These are phyloP conservation scores for Panus rudis DNA, from an alignment of 768 basidiomycete species.

Conservation along the genomic window DNA sequence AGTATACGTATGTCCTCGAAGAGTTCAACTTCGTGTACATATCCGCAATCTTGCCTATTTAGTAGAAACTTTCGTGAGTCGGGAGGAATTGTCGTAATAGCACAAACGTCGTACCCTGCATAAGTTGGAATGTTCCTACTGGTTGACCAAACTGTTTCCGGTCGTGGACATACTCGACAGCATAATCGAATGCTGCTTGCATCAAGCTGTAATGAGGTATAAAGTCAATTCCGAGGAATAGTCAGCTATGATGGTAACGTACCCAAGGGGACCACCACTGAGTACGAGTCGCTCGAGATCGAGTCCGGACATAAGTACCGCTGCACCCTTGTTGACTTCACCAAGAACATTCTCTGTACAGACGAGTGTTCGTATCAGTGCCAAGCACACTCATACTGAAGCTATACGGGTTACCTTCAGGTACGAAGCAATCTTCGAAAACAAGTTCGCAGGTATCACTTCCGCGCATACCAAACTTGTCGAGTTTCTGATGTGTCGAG, in stretches of 20 bases:
- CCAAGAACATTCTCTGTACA: slow-evolving; percentile 77
- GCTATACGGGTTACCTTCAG: slow-evolving; percentile 53
- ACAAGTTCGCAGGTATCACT: slow-evolving; percentile 92
- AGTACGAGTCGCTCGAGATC: slow-evolving; percentile 90
- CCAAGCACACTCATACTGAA: background rate
- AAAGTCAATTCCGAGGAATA: slow-evolving; percentile 6
- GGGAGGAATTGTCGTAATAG: no score
- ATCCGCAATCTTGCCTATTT: slow-evolving; percentile 72
- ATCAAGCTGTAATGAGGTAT: slow-evolving; percentile 49
- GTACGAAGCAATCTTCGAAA: slow-evolving; percentile 86
- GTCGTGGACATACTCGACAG: slow-evolving; percentile 87
- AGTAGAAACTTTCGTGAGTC: slow-evolving; percentile 10
- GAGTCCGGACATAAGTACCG: slow-evolving; percentile 90
- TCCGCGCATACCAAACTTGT: slow-evolving; percentile 96
- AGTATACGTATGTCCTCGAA: slow-evolving; percentile 86
- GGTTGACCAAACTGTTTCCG: slow-evolving; percentile 86
- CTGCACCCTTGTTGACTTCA: slow-evolving; percentile 67
- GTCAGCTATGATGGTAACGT: slow-evolving; percentile 10
- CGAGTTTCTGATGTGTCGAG: slow-evolving; percentile 84
- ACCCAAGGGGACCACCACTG: slow-evolving; percentile 90
- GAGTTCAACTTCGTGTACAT: slow-evolving; percentile 94
- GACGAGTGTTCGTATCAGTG: slow-evolving; percentile 6
- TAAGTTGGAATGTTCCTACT: slow-evolving; percentile 87
- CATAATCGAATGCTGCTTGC: slow-evolving; percentile 86
- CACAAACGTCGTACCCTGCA: slow-evolving; percentile 65